A percentile compares a stretch with the other conserved stretches of the same genome.
phyloP scores from a whole-genome alignment of 2,329 filamentous ascomycete species.

The Coniochaeta hoffmannii region DNA sequence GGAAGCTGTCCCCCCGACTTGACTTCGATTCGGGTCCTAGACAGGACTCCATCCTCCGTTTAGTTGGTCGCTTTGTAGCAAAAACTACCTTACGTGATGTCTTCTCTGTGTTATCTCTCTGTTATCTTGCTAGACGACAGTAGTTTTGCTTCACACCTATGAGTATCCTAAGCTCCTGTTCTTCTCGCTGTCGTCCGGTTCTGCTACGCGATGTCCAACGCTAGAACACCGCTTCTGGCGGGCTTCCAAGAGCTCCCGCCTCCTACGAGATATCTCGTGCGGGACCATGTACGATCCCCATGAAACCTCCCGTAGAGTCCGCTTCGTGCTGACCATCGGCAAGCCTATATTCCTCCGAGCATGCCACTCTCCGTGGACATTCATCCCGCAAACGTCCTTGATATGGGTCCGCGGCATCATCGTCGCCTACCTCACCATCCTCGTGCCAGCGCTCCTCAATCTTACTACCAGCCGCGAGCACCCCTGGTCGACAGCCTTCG shows the following conservation, averaged over 20 bases:
- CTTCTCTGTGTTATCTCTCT: too few relatives aligned
- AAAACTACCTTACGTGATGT: too few relatives aligned
- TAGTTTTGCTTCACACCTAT: not conserved
- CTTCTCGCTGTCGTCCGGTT: not conserved
- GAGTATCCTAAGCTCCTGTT: not conserved
- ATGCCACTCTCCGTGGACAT: slow-evolving; percentile 43
- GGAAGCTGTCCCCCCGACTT: too few relatives aligned
- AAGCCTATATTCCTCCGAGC: slow-evolving; percentile 44
- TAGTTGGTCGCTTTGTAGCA: too few relatives aligned
- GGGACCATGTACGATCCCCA: slow-evolving; percentile 21
- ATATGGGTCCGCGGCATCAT: slow-evolving; percentile 34
- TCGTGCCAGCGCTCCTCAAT: slow-evolving; percentile 32
- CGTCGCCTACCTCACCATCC: slow-evolving; percentile 33
- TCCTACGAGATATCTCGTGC: not conserved
- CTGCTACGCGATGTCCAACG: not conserved
- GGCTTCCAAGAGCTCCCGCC: not conserved
- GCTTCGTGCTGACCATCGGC: slow-evolving; percentile 8
- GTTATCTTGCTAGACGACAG: too few relatives aligned
- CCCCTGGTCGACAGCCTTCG: too few relatives aligned
- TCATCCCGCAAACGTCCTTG: slow-evolving; percentile 37
- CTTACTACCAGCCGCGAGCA: slow-evolving; percentile 29
- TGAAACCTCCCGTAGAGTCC: not conserved
- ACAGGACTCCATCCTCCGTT: too few relatives aligned
- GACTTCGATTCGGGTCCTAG: too few relatives aligned
- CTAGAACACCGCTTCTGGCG: not conserved